Evolutionary conservation across 2,329 filamentous ascomycete genomes (phyloP), one percentile per base, ranked within the genome.

Genomic region (Pseudomassariella vexata): DNA sequence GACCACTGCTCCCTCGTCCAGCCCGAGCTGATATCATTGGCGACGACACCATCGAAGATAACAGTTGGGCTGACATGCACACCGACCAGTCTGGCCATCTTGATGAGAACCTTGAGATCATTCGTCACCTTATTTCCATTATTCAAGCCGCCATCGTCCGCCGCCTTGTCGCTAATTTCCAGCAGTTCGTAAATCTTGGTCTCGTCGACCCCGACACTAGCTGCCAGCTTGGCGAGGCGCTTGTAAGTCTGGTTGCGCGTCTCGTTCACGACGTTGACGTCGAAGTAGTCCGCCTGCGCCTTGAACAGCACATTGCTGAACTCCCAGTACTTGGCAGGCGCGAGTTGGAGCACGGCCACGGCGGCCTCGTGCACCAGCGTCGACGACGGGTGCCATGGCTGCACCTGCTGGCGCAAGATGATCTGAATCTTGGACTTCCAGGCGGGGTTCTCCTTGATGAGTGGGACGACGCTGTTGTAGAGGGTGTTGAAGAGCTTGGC

Each of bases 61-160:
- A 90, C 87, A 0, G 89, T 95, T 2, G 90, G 90, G 24, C 86
- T 90, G 24, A 95, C 86, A 64, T 96, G 90, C 25, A 95, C 77
- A 9, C 89, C 84, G 7, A 85, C 73, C 45, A 92, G 61, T 25
- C 90, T 68, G 48, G 85, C 74, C 56, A 81, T 81, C 72, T 89
- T 94, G 40, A 90, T 77, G 49, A 90, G 65, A 29, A 85, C 60
- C 68, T 95, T 95, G 34, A 95, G 59, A 57, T 95, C 87, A 53
- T 83, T 73, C 16, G 89, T 95, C 31, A 94, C 82, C 35, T 67
- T 66, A 55, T 96, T 95, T 0, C 90, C 89, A 7, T 53, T 57
- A 54, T 96, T 96, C 56, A 88, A 57, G 19, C 69, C 63, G 0
- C 82, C 85, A 46, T 85, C 80, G 25, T 68, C 63, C 4, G 58